Conservation (phyloP, 768 basidiomycete genomes). For the Phylloporus rhodoxanthus region DNA sequence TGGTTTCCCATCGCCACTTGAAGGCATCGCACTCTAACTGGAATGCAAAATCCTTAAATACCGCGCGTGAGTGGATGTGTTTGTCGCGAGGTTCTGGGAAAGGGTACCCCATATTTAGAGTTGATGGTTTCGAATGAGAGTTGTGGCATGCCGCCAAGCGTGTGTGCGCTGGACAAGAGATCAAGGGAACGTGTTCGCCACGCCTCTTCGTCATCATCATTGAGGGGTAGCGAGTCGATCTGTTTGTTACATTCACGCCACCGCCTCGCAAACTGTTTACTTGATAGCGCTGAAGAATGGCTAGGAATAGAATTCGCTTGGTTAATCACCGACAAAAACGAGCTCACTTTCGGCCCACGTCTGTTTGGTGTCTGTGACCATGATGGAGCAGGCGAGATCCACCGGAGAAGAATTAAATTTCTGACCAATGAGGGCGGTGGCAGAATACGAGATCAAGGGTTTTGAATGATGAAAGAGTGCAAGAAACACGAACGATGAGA, state of each 20-base stretch:
- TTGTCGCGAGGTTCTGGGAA: background rate
- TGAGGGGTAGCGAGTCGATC: slow-evolving; percentile 25
- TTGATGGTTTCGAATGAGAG: slow-evolving; percentile 54
- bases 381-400: slow-evolving; percentile 52
- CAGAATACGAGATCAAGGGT: slow-evolving; percentile 6
- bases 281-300: slow-evolving; percentile 41
- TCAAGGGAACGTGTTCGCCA: slow-evolving; percentile 57
- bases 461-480: slow-evolving; percentile 3
- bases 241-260: slow-evolving; percentile 59
- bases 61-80: slow-evolving; percentile 13
- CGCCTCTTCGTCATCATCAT: slow-evolving; percentile 46
- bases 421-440: slow-evolving; percentile 32
- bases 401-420: slow-evolving; percentile 56
- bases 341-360: slow-evolving; percentile 69
- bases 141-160: slow-evolving; percentile 54
- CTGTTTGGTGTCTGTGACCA: slow-evolving; percentile 69
- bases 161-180: slow-evolving; percentile 53
- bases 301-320: slow-evolving; percentile 13
- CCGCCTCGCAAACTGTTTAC: slow-evolving; percentile 57
- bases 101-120: slow-evolving; percentile 52
- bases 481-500: slow-evolving; percentile 53
- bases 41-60: slow-evolving; percentile 58
- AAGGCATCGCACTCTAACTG: slow-evolving; percentile 53
- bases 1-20: slow-evolving; percentile 79
- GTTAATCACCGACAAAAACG: slow-evolving; percentile 19